These are phyloP conservation scores for Penicillium ochrochloron DNA, from an alignment of 495 filamentous ascomycete species.

Conservation along the genomic window DNA sequence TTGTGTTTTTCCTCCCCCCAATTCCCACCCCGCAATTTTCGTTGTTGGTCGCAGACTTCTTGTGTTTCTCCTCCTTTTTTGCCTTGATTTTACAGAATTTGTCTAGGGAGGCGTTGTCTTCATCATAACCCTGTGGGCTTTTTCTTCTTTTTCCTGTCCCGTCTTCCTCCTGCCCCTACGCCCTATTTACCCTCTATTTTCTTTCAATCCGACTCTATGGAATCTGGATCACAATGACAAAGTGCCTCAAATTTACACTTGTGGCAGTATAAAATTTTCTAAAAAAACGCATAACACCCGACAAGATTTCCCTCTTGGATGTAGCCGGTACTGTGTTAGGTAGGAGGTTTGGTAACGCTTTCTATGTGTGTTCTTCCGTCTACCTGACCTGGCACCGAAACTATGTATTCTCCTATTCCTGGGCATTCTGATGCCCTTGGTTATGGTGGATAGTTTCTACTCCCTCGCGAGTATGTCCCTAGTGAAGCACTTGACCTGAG, in stretches of 20 bases:
- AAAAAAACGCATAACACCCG: slow-evolving; percentile 11
- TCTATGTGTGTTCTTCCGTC: background rate
- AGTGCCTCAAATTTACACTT: slow-evolving; percentile 15
- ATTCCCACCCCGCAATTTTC: slow-evolving; percentile 25
- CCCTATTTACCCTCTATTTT: slow-evolving; percentile 18
- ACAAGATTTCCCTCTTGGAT: slow-evolving; percentile 21
- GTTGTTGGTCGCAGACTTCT: slow-evolving; percentile 48
- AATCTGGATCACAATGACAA: slow-evolving; percentile 34
- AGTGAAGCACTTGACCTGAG: too few relatives aligned
- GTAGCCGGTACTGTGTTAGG: background rate
- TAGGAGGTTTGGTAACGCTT: background rate
- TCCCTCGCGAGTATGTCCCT: too few relatives aligned
- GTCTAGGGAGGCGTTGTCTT: slow-evolving; percentile 59
- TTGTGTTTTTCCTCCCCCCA: slow-evolving; percentile 22
- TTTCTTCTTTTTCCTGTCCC: slow-evolving; percentile 35
- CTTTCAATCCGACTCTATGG: slow-evolving; percentile 29
- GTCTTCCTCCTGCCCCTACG: slow-evolving; percentile 22
- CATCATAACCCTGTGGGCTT: slow-evolving; percentile 54
- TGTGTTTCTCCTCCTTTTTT: slow-evolving; percentile 38
- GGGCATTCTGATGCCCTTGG: too few relatives aligned
- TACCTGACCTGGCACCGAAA: too few relatives aligned
- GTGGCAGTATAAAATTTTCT: slow-evolving; percentile 36
- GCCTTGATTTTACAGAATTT: slow-evolving; percentile 54
- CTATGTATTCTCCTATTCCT: too few relatives aligned
- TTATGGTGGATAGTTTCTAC: too few relatives aligned